Evolutionary conservation across 805 yeast genomes (phyloP), one percentile per base, ranked within the genome.

Genomic region (Lachancea lanzarotensis): DNA sequence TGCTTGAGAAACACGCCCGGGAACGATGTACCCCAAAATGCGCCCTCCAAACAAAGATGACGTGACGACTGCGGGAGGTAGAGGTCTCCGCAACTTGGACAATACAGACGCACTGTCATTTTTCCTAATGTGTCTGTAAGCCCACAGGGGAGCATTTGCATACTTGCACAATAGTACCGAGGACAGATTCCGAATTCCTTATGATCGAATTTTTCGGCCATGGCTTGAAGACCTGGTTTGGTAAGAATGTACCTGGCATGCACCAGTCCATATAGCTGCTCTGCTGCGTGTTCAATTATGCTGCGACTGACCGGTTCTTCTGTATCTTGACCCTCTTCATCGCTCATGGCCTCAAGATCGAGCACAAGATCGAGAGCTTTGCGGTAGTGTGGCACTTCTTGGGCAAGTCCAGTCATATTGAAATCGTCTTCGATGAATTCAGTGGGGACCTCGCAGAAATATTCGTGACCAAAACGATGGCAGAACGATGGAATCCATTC

Each of bases 381-480:
- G 57, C 91, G 72, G 65, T 90, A 93, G 61, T 82, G 86, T 3
- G 97, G 95, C 9, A 93, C 96, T 47, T 85, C 79, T 52, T 82
- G 76, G 27, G 84, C 74, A 42, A 93, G 73, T 1, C 98, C 97
- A 1, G 98, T 90, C 57, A 93, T 73, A 62, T 93, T 93, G 73
- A 93, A 93, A 54, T 93, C 98, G 65, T 93, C 98, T 56, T 90
- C 97, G 49, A 93, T 87, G 65, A 89, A 93, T 40, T 88, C 96
- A 39, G 85, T 88, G 1, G 89, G 75, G 5, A 93, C 96, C 54
- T 90, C 95, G 36, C 90, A 95, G 64, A 89, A 89, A 63, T 82
- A 91, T 60, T 93, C 95, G 62, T 86, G 91, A 19, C 91, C 91
- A 57, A 82, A 83, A 54, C 79, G 70, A 38, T 83, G 75, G 60